Evolutionary conservation across 2,329 filamentous ascomycete genomes (phyloP), one percentile per base, ranked within the genome.

Genomic region (Nannizziopsis barbatae): DNA sequence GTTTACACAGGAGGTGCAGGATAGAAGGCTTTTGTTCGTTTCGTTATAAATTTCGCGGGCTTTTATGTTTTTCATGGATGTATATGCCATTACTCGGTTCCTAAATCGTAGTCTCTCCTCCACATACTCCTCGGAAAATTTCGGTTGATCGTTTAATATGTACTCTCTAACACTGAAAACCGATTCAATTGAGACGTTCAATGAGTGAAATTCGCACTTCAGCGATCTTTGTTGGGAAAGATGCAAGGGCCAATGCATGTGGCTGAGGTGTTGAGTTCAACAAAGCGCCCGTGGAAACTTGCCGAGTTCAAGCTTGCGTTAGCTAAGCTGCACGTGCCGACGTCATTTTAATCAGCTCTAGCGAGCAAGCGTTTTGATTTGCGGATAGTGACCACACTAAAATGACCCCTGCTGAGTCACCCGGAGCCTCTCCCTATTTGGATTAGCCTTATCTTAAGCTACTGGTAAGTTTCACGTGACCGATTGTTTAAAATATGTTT

Each of bases 21-120:
- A 38, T 47, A 47, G 38, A 47, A 36, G 45, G 45, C 41, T 40
- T 12, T 43, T 43, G 39, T 12, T 36, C 30, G 20, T 48, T 43
- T 27, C 32, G 2, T 48, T 42, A 31, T 48, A 47, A 33, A 15
- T 41, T 33, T 36, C 41, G 45, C 38, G 14, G 37, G 38, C 15
- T 18, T 14, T n/a, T 17, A 9, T 48, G 42, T 43, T 37, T 32
- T 30, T 37, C 12, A n/a, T 43, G 41, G 15, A 27, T 47, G 45
- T 41, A 41, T 41, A 3, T 27, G 22, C 22, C 35, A 33, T 27
- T 47, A 47, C 7, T 12, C 33, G 12, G 38, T 5, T 11, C 14
- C 35, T 3, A 40, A 18, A 33, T 20, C 9, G 32, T 17, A 17
- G n/a, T 27, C 12, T 15, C 17, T 47, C 17, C 15, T 17, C 20